Evolutionary conservation across 1,139 yeast species (phyloP).

Genomic region (Nakaseomyces delphensis): DNA sequence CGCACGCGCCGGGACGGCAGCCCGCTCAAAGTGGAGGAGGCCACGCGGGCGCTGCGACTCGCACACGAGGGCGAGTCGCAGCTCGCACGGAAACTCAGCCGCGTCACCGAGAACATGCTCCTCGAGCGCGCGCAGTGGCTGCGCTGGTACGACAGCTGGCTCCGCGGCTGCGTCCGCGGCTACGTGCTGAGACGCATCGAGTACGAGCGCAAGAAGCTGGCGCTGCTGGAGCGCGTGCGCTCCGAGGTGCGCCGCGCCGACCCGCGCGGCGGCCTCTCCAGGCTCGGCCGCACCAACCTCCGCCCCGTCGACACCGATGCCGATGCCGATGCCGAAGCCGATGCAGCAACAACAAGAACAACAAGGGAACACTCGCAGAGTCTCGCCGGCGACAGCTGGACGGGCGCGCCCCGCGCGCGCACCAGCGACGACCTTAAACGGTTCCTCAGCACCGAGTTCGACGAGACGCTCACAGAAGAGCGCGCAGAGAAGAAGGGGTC

Average conservation of each 20-base stretch:
- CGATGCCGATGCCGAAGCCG: too few relatives aligned
- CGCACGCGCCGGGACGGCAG: conserved; percentile 69
- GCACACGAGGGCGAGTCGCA: conserved; percentile 76
- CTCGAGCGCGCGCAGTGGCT: conserved; percentile 52
- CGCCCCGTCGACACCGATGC: too few relatives aligned
- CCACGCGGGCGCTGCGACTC: conserved; percentile 66
- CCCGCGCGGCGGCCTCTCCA: conserved; percentile 68
- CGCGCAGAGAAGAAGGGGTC: conserved; percentile 10
- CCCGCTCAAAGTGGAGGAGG: conserved; percentile 87
- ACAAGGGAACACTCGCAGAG: conserved; percentile 37
- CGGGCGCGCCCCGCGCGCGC: conserved; percentile 14
- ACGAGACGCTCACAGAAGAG: conserved; percentile 10
- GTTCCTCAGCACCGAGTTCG: conserved; percentile 15
- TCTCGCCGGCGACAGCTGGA: conserved; percentile 37
- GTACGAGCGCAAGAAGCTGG: conserved; percentile 73
- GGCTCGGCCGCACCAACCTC: conserved; percentile 46
- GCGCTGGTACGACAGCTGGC: conserved; percentile 46
- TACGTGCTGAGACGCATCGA: conserved; percentile 69
- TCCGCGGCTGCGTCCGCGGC: conserved; percentile 47
- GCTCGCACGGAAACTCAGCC: conserved; percentile 60
- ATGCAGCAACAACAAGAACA: conserved; percentile 28
- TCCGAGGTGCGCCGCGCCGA: conserved; percentile 71
- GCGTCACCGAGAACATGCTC: conserved; percentile 81
- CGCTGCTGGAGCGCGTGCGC: conserved; percentile 66
- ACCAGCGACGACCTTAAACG: conserved; percentile 21